Conservation (phyloP, 495 filamentous ascomycete species). For the Neurospora sp. region DNA sequence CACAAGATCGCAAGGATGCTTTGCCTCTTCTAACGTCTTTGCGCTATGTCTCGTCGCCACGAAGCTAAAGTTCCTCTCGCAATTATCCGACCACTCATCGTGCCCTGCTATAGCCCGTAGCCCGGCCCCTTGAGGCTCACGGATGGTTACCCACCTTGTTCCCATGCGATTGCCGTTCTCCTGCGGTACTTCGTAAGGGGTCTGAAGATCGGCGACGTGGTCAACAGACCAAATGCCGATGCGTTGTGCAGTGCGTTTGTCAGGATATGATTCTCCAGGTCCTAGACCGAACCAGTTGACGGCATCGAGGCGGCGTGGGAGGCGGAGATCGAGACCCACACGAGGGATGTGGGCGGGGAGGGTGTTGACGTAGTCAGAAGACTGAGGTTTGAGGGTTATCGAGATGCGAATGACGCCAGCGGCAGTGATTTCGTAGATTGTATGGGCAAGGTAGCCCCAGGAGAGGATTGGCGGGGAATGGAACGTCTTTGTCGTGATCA, state of each 20-base stretch:
- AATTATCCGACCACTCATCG: slow-evolving; percentile 2
- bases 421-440: slow-evolving; percentile 37
- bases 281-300: slow-evolving; percentile 52
- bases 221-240: slow-evolving; percentile 37
- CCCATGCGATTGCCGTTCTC: slow-evolving; percentile 54
- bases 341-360: slow-evolving; percentile 43
- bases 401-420: slow-evolving; percentile 34
- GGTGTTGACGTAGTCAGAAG: slow-evolving; percentile 10
- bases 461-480: slow-evolving; percentile 41
- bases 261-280: slow-evolving; percentile 52
- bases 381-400: slow-evolving; percentile 23
- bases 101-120: slow-evolving; percentile 6
- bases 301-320: slow-evolving; percentile 25
- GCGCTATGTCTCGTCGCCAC: slow-evolving; percentile 39
- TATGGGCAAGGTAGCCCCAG: slow-evolving; percentile 43
- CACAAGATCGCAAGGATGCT: slow-evolving; percentile 48
- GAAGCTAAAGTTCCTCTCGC: slow-evolving; percentile 38
- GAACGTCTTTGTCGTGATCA: slow-evolving; percentile 27
- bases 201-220: slow-evolving; percentile 37
- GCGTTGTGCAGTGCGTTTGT: slow-evolving; percentile 48
- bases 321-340: slow-evolving; percentile 40
- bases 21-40: slow-evolving; percentile 39
- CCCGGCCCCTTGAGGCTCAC: neutral
- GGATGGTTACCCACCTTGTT: slow-evolving; percentile 41
- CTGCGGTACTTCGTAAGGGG: slow-evolving; percentile 53